Evolutionary conservation across 257 asterid genomes (phyloP).

Genomic region (Marsdenia floribunda): DNA sequence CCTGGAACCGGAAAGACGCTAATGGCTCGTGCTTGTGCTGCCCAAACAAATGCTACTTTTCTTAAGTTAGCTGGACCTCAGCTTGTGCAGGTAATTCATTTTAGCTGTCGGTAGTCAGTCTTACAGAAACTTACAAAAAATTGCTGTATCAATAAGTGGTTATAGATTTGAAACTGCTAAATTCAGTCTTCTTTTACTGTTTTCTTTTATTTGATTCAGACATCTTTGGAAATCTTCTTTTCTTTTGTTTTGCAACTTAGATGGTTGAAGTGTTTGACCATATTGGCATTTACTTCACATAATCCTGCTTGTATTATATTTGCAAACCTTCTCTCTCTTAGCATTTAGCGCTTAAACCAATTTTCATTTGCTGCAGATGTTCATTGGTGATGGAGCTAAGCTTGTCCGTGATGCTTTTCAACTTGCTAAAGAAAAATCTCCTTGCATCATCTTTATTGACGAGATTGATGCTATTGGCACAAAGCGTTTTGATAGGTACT

Average conservation of each 20-base stretch:
- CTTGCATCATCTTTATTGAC: conserved; percentile 89
- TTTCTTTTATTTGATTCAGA: not conserved
- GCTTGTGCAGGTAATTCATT: conserved; percentile 71
- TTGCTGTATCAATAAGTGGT: not conserved
- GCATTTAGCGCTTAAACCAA: conserved; percentile 2
- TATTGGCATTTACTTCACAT: not conserved
- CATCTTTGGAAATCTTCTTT: not conserved
- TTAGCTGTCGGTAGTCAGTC: not conserved
- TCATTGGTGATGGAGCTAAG: conserved; percentile 87
- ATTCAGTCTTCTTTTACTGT: not conserved
- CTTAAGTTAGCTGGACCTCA: conserved; percentile 93
- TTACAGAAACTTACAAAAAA: not conserved
- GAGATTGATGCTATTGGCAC: conserved; percentile 97
- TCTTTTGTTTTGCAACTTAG: not conserved
- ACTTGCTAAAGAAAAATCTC: conserved; percentile 93
- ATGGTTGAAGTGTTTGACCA: not conserved
- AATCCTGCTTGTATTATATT: not conserved
- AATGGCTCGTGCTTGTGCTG: conserved; percentile 99
- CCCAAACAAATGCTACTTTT: conserved; percentile 93
- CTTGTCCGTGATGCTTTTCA: conserved; percentile 92
- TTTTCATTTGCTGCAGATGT: conserved; percentile 49
- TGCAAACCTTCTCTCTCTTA: not conserved
- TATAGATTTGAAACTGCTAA: not conserved
- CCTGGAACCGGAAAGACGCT: conserved; percentile 88
- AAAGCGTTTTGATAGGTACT: conserved; percentile 81